phyloP scores from a whole-genome alignment of 164 flowering plant species.

The Santalum album region DNA sequence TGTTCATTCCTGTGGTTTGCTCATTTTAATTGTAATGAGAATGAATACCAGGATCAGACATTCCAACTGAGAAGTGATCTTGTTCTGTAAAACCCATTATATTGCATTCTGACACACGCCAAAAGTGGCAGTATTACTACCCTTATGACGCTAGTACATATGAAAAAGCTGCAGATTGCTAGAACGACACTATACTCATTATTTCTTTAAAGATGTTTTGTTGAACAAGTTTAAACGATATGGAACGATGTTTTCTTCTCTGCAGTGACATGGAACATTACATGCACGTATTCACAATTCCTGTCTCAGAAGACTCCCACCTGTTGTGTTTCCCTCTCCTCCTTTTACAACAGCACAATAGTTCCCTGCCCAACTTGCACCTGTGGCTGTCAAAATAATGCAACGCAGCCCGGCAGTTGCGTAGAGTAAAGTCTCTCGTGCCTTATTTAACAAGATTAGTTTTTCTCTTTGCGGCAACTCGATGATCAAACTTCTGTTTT shows the following conservation, averaged over 20 bases:
- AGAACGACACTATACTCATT: too few relatives aligned
- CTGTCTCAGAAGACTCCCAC: slow-evolving; percentile 39
- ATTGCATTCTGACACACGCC: too few relatives aligned
- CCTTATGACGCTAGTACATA: too few relatives aligned
- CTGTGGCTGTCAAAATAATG: slow-evolving; percentile 40
- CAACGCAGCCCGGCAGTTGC: slow-evolving; percentile 15
- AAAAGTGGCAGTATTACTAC: too few relatives aligned
- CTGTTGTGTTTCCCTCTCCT: slow-evolving; percentile 65
- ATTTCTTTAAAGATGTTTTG: too few relatives aligned
- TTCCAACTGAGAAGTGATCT: too few relatives aligned
- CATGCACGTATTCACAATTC: slow-evolving; percentile 56
- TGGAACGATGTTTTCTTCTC: not conserved
- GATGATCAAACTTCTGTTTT: not conserved
- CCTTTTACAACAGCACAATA: slow-evolving; percentile 49
- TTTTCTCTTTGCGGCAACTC: not conserved
- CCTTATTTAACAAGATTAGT: not conserved
- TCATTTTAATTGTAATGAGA: too few relatives aligned
- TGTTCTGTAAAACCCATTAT: too few relatives aligned
- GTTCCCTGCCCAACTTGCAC: slow-evolving; percentile 55
- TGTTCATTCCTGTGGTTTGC: too few relatives aligned
- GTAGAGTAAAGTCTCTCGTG: slow-evolving; percentile 30
- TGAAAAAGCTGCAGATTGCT: too few relatives aligned
- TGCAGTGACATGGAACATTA: slow-evolving; percentile 70
- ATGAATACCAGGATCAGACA: too few relatives aligned
- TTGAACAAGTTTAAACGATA: too few relatives aligned